Evolutionary conservation across 2,329 filamentous ascomycete genomes (phyloP), one percentile per base, ranked within the genome.

Genomic region (Colletotrichum musae): DNA sequence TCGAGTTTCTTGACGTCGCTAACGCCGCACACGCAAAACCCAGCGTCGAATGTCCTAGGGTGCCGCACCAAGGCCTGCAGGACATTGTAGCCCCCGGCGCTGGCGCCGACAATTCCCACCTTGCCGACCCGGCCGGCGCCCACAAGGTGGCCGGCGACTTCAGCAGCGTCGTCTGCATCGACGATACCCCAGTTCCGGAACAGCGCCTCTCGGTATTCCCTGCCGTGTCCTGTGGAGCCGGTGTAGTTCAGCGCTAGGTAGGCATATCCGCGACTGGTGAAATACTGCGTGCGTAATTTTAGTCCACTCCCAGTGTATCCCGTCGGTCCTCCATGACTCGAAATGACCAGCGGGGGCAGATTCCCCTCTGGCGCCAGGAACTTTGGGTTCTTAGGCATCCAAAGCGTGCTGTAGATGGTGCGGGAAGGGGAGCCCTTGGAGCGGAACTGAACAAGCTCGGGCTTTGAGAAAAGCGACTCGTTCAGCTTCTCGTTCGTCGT

Each of bases 31-130:
- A 83, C 79, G 60, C 82, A 84, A 3, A 87, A 81, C 0, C 86
- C 87, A 0, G 80, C 84, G 0, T 85, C 82, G 71, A 87, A 89
- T 0, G 81, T 76, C 0, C 77, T 75, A 0, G 87, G 83, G 58
- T 85, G 82, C 43, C 79, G 79, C 24, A 83, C 82, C 3, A 89
- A 72, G 5, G 80, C 81, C 72, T 86, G 82, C 26, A 89, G 78
- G 0, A 86, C 85, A 12, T 83, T 83, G 74, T 88, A 89, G 0
- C 87, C 87, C 13, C 87, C 87, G 0, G 87, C 85, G 62, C 85
- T 87, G 6, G 79, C 78, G 2, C 87, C 87, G 1, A 82, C 83
- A 64, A 88, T 85, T 0, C 86, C 86, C 0, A 86, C 80, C 3
- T 78, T 77, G 1, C 76, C 72, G 1, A 86, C 78, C 4, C 80